Conservation (phyloP, 108 stramenopile species). For the Cyclotella sp. region DNA sequence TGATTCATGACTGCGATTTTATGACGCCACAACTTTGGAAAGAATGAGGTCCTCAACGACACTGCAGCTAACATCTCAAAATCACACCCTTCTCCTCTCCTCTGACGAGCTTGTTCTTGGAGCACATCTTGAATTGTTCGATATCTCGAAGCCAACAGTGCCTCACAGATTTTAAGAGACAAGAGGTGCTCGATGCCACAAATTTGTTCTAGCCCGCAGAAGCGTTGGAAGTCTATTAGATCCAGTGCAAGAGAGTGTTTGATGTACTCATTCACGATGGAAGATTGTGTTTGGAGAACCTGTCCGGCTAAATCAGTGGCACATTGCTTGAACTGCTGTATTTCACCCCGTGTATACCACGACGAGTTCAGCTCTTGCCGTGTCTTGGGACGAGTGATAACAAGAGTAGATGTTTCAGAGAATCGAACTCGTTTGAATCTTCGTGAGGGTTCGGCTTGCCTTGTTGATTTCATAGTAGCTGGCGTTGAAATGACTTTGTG, state of each 20-base stretch:
- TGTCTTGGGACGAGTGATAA: neutral
- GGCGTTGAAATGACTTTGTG: too few relatives aligned
- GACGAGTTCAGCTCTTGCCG: neutral
- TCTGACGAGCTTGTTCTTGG: conserved; percentile 5
- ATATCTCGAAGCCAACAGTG: neutral
- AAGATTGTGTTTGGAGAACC: neutral
- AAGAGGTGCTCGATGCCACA: neutral
- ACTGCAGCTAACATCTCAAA: conserved; percentile 5
- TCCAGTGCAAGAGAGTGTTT: neutral
- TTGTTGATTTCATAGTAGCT: too few relatives aligned
- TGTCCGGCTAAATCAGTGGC: neutral
- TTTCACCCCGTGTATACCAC: neutral
- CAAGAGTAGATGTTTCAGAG: neutral
- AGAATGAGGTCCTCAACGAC: neutral
- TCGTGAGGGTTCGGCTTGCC: too few relatives aligned
- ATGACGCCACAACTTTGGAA: conserved; percentile 1
- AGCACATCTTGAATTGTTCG: neutral
- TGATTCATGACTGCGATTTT: neutral
- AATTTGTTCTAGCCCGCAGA: neutral
- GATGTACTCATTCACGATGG: neutral
- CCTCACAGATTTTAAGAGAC: neutral
- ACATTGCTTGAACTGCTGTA: conserved; percentile 1
- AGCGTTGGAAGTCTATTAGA: neutral
- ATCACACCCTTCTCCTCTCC: neutral
- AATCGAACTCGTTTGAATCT: neutral